A percentile compares a stretch with the other conserved stretches of the same genome.
These are phyloP conservation scores for Protomyces inundatus DNA, from an alignment of 1,139 yeast genomes.

Conservation along the genomic window DNA sequence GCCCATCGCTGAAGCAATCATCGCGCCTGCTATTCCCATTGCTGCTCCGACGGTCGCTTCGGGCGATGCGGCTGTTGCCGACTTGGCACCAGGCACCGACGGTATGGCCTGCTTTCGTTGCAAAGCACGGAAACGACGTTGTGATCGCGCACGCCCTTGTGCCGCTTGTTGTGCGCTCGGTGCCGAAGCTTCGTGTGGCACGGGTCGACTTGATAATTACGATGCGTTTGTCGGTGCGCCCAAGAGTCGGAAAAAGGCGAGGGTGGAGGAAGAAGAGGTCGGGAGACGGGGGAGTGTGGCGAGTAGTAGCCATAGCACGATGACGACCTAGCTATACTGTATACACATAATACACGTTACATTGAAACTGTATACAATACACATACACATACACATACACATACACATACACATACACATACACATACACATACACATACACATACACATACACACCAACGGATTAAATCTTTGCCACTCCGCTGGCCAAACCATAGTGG, in stretches of 20 bases:
- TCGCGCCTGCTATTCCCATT: not conserved
- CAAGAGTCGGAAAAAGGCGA: not conserved
- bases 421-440: too few species aligned
- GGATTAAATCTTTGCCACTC: too few species aligned
- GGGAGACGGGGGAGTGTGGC: not conserved
- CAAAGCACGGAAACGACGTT: slow-evolving; percentile 12
- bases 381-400: too few species aligned
- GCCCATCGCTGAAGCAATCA: too few species aligned
- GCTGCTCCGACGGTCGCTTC: too few species aligned
- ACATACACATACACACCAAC: too few species aligned
- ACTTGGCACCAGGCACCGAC: not conserved
- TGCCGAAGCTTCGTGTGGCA: slow-evolving; percentile 3
- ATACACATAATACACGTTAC: too few species aligned
- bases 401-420: too few species aligned
- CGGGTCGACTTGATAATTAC: not conserved
- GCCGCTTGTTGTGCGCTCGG: slow-evolving; percentile 4
- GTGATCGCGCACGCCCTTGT: slow-evolving; percentile 21
- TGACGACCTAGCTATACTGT: not conserved
- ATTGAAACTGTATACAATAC: too few species aligned
- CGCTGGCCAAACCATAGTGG: too few species aligned
- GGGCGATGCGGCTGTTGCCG: too few species aligned
- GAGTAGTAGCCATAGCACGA: not conserved
- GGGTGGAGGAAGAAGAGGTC: not conserved
- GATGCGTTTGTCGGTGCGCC: not conserved
- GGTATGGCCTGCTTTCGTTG: slow-evolving; percentile 20